Base-by-base conservation (phyloP, 805 yeast species). In the Kuraishia hungarica region DNA sequence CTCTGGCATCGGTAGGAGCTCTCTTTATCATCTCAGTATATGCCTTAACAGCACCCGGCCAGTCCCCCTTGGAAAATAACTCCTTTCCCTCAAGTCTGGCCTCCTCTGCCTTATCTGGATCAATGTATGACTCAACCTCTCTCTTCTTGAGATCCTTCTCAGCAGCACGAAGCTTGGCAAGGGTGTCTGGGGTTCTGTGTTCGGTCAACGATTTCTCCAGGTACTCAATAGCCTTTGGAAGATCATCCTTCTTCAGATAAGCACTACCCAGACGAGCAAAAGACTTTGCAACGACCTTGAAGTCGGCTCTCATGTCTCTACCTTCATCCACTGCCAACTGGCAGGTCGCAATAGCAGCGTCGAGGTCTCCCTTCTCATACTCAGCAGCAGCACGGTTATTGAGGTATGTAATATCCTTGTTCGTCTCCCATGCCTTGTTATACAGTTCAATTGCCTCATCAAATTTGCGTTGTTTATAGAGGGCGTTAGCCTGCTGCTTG, bases 321-420 rank as follows among this genome's bases (percentile, higher is more conserved):
- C 97, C 97, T 69, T 88, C 84, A 48, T 89, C 97, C 59, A 93
- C 81, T 24, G 99, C 98, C 52, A 73, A 72, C 62, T 81, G 74
- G 70, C 97, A 86, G 3, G 97, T 89, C 57, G 78, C 72, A 60
- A 94, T 88, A 48, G 97, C 92, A 11, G 84, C 72, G 56, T 91
- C 97, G 65, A 81, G 88, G 66, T 91, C 97, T 59, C 94, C 97
- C 71, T 92, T 90, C 74, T 94, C 99, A 67, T 73, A 94, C 73
- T 94, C 97, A 39, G 99, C 99, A 56, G 99, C 98, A 47, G 99
- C 94, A 65, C 96, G 84, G 78, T 94, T 94, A 77, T 96, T 94
- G 69, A 94, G 79, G 69, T 87, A 94, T 0, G 98, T 93, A 65
- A 93, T 89, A 68, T 94, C 98, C 66, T 84, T 80, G 72, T 77